Conservation (phyloP, 495 filamentous ascomycete genomes). For the Cryomyces antarcticus region DNA sequence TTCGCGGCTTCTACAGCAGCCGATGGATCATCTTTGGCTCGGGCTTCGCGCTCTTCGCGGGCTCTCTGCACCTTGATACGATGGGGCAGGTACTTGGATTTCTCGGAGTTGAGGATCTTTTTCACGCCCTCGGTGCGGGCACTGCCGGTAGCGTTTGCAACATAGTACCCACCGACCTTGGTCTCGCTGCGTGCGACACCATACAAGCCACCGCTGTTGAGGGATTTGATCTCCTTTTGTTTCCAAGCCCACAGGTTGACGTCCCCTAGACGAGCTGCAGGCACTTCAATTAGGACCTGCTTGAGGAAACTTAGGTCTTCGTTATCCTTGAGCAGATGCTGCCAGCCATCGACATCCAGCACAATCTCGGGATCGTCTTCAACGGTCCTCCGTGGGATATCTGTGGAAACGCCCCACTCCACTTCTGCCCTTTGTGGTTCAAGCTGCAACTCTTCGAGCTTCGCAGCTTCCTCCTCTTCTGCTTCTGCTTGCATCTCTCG, state of each 20-base stretch:
- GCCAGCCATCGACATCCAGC: slow-evolving; percentile 60
- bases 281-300: slow-evolving; percentile 26
- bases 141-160: slow-evolving; percentile 62
- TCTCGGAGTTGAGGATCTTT: slow-evolving; percentile 88
- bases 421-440: slow-evolving; percentile 24
- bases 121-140: slow-evolving; percentile 84
- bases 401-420: slow-evolving; percentile 38
- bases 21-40: slow-evolving; percentile 49
- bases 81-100: slow-evolving; percentile 94
- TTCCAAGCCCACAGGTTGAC: slow-evolving; percentile 70
- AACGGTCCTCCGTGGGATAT: slow-evolving; percentile 40
- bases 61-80: slow-evolving; percentile 85
- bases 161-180: slow-evolving; percentile 74
- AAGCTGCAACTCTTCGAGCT: slow-evolving; percentile 13
- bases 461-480: slow-evolving; percentile 6
- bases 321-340: slow-evolving; percentile 56
- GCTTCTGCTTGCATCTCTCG: slow-evolving; percentile 19
- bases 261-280: slow-evolving; percentile 36
- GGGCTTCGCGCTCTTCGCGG: slow-evolving; percentile 68
- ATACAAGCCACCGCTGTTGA: slow-evolving; percentile 39
- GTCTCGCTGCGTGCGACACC: slow-evolving; percentile 32
- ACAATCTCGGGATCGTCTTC: slow-evolving; percentile 45
- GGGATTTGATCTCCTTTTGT: slow-evolving; percentile 69
- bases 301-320: slow-evolving; percentile 48
- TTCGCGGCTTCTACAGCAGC: slow-evolving; percentile 49